These are phyloP conservation scores for Macrolepiota albuminosa DNA, from an alignment of 768 basidiomycete species.

Conservation along the genomic window DNA sequence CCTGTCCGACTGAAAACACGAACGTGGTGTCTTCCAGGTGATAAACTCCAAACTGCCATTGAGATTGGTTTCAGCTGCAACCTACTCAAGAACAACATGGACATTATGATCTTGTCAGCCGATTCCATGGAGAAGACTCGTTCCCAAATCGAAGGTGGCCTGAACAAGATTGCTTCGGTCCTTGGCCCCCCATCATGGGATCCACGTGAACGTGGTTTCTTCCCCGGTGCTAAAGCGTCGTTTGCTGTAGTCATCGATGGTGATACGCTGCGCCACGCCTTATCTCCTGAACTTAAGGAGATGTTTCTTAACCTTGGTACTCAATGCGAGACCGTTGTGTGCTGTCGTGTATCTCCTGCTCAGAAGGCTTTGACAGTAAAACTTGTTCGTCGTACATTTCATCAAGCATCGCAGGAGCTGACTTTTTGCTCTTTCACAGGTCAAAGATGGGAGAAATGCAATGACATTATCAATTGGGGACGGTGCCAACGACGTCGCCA, in stretches of 20 bases:
- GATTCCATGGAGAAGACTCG: conserved; percentile 71
- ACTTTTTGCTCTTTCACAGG: conserved; percentile 36
- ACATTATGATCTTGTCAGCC: conserved; percentile 94
- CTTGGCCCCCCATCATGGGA: conserved; percentile 71
- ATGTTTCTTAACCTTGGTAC: conserved; percentile 90
- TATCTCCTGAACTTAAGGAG: conserved; percentile 71
- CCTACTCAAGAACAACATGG: conserved; percentile 90
- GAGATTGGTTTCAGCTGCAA: conserved; percentile 98
- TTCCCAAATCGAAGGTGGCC: conserved; percentile 82
- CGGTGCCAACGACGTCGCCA: conserved; percentile 96
- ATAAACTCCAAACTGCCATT: conserved; percentile 97
- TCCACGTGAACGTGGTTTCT: conserved; percentile 58
- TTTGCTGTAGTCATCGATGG: conserved; percentile 98
- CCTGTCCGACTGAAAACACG: not conserved
- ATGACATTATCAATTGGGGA: conserved; percentile 98
- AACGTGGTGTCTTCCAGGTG: conserved; percentile 43
- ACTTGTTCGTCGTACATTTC: conserved; percentile 46
- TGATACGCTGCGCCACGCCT: conserved; percentile 81
- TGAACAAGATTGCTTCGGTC: conserved; percentile 91
- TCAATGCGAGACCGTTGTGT: conserved; percentile 97
- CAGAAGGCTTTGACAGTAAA: conserved; percentile 98
- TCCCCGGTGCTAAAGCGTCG: conserved; percentile 58
- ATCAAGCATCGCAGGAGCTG: not conserved
- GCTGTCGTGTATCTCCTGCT: conserved; percentile 95
- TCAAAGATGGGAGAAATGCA: conserved; percentile 92